A percentile compares a stretch with the other conserved stretches of the same genome.
phyloP scores from a whole-genome alignment of 2,329 filamentous ascomycete genomes.

The Domatiomyces catenatus region DNA sequence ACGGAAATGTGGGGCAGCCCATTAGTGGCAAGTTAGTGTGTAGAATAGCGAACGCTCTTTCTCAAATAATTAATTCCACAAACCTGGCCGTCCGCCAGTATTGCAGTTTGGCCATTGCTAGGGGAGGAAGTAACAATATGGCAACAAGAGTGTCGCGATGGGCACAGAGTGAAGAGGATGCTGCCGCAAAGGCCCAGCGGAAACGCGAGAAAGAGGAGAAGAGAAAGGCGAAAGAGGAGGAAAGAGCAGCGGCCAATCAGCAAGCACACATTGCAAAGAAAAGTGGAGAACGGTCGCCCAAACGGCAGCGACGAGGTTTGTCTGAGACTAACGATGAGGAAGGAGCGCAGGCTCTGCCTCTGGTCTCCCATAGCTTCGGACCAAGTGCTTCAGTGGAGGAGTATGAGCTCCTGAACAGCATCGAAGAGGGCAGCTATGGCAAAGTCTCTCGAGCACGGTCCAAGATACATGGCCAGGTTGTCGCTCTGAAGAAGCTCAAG shows the following conservation, averaged over 20 bases:
- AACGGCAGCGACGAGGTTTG: conserved; percentile 35
- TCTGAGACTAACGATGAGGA: conserved; percentile 36
- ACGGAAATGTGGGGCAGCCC: too few species aligned
- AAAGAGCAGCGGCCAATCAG: conserved; percentile 46
- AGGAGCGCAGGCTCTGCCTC: conserved; percentile 49
- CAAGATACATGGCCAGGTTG: conserved; percentile 56
- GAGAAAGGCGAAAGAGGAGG: conserved; percentile 66
- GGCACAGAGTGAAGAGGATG: conserved; percentile 71
- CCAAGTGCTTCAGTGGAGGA: conserved; percentile 64
- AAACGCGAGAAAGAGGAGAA: conserved; percentile 70
- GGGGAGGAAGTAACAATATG: not conserved
- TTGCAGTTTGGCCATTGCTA: not conserved
- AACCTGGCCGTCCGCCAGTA: not conserved
- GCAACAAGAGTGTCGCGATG: conserved; percentile 49
- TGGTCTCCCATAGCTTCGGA: conserved; percentile 53
- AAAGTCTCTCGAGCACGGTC: conserved; percentile 78
- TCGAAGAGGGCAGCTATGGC: conserved; percentile 94
- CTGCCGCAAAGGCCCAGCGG: conserved; percentile 52
- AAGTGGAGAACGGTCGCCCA: conserved; percentile 36
- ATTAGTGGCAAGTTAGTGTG: too few species aligned
- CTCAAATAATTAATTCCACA: too few species aligned
- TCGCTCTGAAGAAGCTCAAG: conserved; percentile 89
- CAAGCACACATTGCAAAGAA: conserved; percentile 17
- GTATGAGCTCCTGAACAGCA: conserved; percentile 87
- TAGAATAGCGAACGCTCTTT: too few species aligned